Evolutionary conservation across 345 rosid species (phyloP), one percentile per base, ranked within the genome.

Genomic region (Gynandropsis gynandra): DNA sequence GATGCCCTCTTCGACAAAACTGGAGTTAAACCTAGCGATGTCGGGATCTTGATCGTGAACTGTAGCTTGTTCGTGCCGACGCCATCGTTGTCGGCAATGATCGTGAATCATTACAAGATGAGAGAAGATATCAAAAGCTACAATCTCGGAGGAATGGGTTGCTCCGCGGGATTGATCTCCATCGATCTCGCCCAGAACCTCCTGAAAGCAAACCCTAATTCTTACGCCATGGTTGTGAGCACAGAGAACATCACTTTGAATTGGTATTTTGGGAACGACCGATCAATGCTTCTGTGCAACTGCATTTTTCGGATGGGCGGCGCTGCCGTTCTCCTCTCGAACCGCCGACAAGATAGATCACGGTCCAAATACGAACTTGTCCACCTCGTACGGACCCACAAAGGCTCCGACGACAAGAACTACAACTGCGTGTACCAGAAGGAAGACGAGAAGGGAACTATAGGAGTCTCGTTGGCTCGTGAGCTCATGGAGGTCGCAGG

Each of bases 251-350:
- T 76, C 3, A 83, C 92, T 9, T 68, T 74, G n/a, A 80, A 80
- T 32, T 80, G 80, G 82, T 83, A 80, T 55, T 74, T 76, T n/a
- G 92, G 92, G 0, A 67, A 78, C 24, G 87, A 83, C 41, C 42
- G 68, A 32, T 80, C 92, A 18, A 83, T 83, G 92, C 48, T 80
- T 27, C 65, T 83, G 0, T 73, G 80, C 68, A 83, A 83, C 34
- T 83, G 92, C 65, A 70, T 80, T n/a, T 83, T 83, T 63, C 79
- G 92, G 1, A 83, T 83, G 87, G 92, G 92, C 0, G 85, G 82
- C 11, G 87, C 87, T 7, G 92, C 92, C 1, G 67, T 76, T 39
- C 85, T 83, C 9, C 71, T 83, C 15, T 76, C 87, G 1, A 80
- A 76, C 72, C 60, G 73, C 39, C 12, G 57, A 0, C 18, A 42